Conservation (phyloP, 805 yeast species). For the Starmerella vaccinii region DNA sequence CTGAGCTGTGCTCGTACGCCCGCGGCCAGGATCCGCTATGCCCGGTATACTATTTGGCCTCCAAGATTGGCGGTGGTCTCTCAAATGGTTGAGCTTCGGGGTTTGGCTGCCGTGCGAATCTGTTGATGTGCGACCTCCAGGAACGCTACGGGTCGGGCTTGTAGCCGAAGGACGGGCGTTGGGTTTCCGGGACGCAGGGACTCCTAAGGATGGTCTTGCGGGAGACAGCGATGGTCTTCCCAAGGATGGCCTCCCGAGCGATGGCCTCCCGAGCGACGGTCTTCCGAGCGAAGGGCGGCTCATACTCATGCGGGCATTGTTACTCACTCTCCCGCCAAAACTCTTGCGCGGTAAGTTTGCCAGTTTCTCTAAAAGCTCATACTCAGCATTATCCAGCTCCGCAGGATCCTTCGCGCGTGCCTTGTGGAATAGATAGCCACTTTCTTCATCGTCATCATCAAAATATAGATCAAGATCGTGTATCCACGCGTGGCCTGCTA, state of each 20-base stretch:
- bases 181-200: background rate
- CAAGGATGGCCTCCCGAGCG: constrained; percentile 3
- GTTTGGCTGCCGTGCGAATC: background rate
- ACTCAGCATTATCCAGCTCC: constrained; percentile 15
- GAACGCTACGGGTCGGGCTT: background rate
- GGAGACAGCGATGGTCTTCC: constrained; percentile 6
- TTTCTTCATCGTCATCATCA: constrained; percentile 22
- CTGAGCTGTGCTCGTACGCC: background rate
- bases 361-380: constrained; percentile 22
- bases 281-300: constrained; percentile 12
- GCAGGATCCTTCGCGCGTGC: constrained; percentile 16
- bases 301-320: constrained; percentile 11
- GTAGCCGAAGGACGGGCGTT: background rate
- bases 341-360: constrained; percentile 23
- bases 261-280: constrained; percentile 12
- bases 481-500: constrained; percentile 81
- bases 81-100: no score
- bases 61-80: no score
- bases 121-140: background rate
- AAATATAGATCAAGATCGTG: constrained; percentile 56
- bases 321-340: constrained; percentile 21
- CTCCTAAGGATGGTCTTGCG: constrained; percentile 6
- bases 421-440: constrained; percentile 25
- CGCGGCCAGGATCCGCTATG: no score
- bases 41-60: no score